Evolutionary conservation across 805 yeast species (phyloP).

Genomic region (Wickerhamomyces queroliae): DNA sequence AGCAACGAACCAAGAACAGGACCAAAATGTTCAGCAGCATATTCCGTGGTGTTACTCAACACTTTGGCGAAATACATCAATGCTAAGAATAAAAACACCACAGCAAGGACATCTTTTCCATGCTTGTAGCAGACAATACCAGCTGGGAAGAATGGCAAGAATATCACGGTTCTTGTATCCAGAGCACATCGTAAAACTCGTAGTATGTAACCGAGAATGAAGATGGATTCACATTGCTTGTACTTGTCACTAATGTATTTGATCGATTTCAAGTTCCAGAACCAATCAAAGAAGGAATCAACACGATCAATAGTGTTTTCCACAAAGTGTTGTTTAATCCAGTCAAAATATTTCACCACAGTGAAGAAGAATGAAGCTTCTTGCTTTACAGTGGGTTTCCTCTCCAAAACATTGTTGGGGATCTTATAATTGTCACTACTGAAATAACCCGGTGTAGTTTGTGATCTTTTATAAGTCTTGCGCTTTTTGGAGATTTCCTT

Average conservation of each 20-base stretch:
- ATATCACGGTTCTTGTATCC: constrained; percentile 14
- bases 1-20: constrained; percentile 43
- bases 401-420: constrained; percentile 5
- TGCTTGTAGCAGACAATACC: constrained; percentile 14
- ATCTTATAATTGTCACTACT: constrained; percentile 3
- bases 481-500: constrained; percentile 7
- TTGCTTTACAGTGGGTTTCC: constrained; percentile 13
- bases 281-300: constrained; percentile 10
- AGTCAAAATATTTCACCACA: constrained; percentile 9
- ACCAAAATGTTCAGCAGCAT: constrained; percentile 18
- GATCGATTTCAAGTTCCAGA: constrained; percentile 6
- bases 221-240: constrained; percentile 9
- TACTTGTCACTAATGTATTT: constrained; percentile 5
- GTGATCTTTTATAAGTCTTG: constrained; percentile 8
- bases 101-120: constrained; percentile 13
- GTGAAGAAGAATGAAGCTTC: constrained; percentile 16
- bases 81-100: constrained; percentile 16
- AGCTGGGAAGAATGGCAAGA: constrained; percentile 17
- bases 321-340: constrained; percentile 11
- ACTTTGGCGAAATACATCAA: constrained; percentile 20
- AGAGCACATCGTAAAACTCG: constrained; percentile 12
- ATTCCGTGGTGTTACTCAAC: constrained; percentile 18
- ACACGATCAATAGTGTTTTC: constrained; percentile 12
- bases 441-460: constrained; percentile 8
- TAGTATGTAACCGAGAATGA: constrained; percentile 11